A percentile compares a stretch with the other conserved stretches of the same genome.
These are phyloP conservation scores for Silene latifolia DNA, from an alignment of 148 eudicot genomes.

Conservation along the genomic window DNA sequence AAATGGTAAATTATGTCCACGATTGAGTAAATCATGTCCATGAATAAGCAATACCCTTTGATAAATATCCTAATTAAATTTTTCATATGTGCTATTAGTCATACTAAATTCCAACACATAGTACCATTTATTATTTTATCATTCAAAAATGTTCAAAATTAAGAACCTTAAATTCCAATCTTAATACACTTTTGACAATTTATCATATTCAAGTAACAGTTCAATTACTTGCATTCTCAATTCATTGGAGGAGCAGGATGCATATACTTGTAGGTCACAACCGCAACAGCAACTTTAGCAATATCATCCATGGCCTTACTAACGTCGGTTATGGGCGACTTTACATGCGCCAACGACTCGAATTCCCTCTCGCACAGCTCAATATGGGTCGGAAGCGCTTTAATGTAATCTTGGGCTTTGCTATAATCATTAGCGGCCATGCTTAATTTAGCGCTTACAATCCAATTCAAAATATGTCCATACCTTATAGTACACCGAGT, in stretches of 20 bases:
- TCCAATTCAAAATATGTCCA: neutral
- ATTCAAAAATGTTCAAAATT: too few species aligned
- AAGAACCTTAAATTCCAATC: too few species aligned
- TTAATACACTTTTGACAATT: too few species aligned
- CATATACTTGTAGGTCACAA: neutral
- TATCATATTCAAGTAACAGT: too few species aligned
- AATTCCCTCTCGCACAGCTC: slow-evolving; percentile 19
- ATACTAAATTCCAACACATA: too few species aligned
- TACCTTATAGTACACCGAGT: neutral
- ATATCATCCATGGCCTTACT: slow-evolving; percentile 6
- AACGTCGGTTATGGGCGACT: slow-evolving; percentile 10
- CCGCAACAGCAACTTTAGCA: neutral
- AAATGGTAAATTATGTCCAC: too few species aligned
- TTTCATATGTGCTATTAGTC: too few species aligned
- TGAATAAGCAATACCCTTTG: too few species aligned
- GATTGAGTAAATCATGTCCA: too few species aligned
- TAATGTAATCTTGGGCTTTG: neutral
- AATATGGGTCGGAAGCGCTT: neutral
- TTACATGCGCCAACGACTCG: neutral
- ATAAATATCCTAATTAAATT: too few species aligned
- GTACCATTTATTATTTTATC: too few species aligned
- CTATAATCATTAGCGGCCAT: neutral
- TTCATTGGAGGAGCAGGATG: neutral
- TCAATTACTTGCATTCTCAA: neutral
- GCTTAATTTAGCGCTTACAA: neutral